Evolutionary conservation across 345 rosid species (phyloP).

Genomic region (Aethionema arabicum): DNA sequence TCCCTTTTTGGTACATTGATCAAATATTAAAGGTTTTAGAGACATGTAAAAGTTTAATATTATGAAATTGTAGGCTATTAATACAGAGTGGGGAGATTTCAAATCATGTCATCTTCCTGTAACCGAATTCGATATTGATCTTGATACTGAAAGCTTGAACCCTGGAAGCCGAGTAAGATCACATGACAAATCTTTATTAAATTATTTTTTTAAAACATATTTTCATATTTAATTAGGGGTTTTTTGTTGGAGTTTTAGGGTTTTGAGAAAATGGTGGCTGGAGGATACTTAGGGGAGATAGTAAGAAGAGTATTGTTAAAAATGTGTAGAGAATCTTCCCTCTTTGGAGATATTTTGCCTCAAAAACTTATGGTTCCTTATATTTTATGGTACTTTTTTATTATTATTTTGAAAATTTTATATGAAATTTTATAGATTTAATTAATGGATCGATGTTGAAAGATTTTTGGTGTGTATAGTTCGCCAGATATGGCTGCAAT

Average conservation of each 20-base stretch:
- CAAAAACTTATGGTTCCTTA: conserved; percentile 50
- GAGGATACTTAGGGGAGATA: conserved; percentile 69
- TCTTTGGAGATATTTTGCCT: conserved; percentile 56
- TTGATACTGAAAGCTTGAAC: conserved; percentile 54
- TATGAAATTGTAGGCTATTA: conserved; percentile 46
- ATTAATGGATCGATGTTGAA: neutral
- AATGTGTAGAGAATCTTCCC: conserved; percentile 57
- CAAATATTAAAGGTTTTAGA: neutral
- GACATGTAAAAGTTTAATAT: neutral
- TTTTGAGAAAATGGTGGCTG: conserved; percentile 64
- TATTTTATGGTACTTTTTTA: conserved; percentile 45
- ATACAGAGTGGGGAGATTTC: conserved; percentile 67
- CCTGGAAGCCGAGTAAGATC: conserved; percentile 45
- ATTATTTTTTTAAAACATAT: neutral
- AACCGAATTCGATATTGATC: conserved; percentile 52
- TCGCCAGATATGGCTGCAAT: conserved; percentile 67
- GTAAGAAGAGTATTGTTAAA: conserved; percentile 63
- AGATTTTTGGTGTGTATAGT: conserved; percentile 22
- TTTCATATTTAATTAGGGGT: neutral
- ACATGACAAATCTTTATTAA: neutral
- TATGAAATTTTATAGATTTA: neutral
- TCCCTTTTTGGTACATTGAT: neutral
- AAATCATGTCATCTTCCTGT: conserved; percentile 49
- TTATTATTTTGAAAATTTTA: neutral
- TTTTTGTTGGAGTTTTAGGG: conserved; percentile 36